These are phyloP conservation scores for Suhomyces bolitotheri DNA, from an alignment of 1,139 yeast genomes.

Conservation along the genomic window DNA sequence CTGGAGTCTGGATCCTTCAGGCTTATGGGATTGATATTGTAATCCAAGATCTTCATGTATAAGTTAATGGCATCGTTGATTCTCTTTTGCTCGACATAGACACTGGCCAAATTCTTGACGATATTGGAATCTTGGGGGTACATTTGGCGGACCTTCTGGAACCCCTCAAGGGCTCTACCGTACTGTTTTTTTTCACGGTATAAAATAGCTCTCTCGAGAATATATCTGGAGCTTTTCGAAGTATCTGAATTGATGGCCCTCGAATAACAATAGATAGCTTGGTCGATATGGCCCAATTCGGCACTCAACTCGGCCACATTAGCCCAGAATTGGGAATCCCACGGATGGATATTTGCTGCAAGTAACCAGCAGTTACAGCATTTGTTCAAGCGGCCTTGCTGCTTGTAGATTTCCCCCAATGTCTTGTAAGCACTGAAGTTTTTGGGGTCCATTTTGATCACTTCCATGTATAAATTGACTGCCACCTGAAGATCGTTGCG, in stretches of 20 bases:
- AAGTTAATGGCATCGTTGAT: constrained; percentile 78
- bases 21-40: constrained; percentile 40
- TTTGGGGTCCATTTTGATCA: constrained; percentile 71
- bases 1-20: constrained; percentile 14
- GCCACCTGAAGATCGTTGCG: constrained; percentile 66
- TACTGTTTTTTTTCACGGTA: constrained; percentile 64
- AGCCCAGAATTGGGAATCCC: constrained; percentile 82
- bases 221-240: constrained; percentile 49
- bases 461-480: constrained; percentile 64
- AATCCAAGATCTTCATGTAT: constrained; percentile 65
- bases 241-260: constrained; percentile 65
- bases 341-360: constrained; percentile 80
- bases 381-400: constrained; percentile 63
- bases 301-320: constrained; percentile 75
- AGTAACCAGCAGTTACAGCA: constrained; percentile 81
- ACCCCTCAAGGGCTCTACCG: constrained; percentile 74
- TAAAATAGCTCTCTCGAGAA: constrained; percentile 62
- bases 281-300: constrained; percentile 70
- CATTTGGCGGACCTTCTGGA: constrained; percentile 59
- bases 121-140: constrained; percentile 65
- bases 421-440: constrained; percentile 84
- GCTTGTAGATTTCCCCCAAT: constrained; percentile 78
- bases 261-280: constrained; percentile 80
- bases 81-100: constrained; percentile 74
- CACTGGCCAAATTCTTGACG: constrained; percentile 72